Evolutionary conservation across 805 yeast species (phyloP).

Genomic region (Saccharomycopsis amapae): DNA sequence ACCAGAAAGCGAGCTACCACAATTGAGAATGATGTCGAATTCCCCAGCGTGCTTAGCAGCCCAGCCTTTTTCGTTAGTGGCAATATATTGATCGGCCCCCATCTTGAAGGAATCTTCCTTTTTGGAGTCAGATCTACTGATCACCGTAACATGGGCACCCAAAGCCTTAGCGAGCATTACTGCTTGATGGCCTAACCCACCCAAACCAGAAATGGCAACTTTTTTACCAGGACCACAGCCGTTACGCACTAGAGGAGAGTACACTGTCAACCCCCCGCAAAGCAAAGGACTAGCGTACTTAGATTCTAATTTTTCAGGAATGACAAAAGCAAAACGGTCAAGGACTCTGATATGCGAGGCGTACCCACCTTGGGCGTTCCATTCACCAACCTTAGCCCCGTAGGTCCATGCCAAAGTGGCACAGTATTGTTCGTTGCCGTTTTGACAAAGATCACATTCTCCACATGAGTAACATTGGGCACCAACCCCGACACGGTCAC

Average conservation of each 20-base stretch:
- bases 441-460: conserved; percentile 53
- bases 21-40: conserved; percentile 42
- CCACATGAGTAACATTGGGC: conserved; percentile 59
- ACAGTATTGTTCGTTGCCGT: conserved; percentile 53
- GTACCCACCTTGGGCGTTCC: conserved; percentile 48
- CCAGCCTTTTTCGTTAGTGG: conserved; percentile 40
- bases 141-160: conserved; percentile 52
- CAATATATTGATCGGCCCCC: conserved; percentile 49
- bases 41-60: conserved; percentile 26
- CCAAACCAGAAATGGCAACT: conserved; percentile 49
- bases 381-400: conserved; percentile 37
- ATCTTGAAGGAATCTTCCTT: conserved; percentile 40
- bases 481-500: conserved; percentile 77
- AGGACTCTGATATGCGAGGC: conserved; percentile 38
- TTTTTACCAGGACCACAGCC: conserved; percentile 41
- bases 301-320: conserved; percentile 39
- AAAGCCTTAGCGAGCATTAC: conserved; percentile 46
- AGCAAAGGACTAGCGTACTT: conserved; percentile 43
- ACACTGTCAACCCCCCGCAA: conserved; percentile 52
- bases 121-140: conserved; percentile 45
- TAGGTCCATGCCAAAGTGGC: conserved; percentile 42
- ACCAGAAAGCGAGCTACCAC: conserved; percentile 38
- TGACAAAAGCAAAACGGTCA: conserved; percentile 37
- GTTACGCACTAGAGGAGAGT: conserved; percentile 38
- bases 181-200: conserved; percentile 53